These are phyloP conservation scores for Globisporangium acanthophoron DNA, from an alignment of 352 stramenopile genomes.

Conservation along the genomic window DNA sequence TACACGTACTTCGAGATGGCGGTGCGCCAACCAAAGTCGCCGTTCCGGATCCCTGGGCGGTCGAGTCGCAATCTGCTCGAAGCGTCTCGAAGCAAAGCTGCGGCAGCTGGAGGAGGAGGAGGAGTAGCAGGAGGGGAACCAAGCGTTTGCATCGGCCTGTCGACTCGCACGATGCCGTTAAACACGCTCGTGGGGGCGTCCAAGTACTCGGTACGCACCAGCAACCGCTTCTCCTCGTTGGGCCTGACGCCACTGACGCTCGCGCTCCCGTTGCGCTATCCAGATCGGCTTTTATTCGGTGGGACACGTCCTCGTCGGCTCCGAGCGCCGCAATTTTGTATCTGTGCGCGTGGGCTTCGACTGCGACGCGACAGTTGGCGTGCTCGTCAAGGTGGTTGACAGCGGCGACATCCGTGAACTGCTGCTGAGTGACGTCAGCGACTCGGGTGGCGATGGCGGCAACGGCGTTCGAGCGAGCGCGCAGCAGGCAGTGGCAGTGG, in stretches of 20 bases:
- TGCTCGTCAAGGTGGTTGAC: slow-evolving; percentile 59
- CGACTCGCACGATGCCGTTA: slow-evolving; percentile 63
- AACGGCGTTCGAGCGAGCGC: background rate
- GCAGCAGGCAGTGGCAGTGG: too few relatives aligned
- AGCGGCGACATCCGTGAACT: slow-evolving; percentile 16
- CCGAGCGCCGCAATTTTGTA: slow-evolving; percentile 49
- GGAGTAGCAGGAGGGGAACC: slow-evolving; percentile 28
- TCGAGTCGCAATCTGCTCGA: slow-evolving; percentile 7
- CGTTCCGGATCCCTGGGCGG: slow-evolving; percentile 16
- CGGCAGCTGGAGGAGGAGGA: slow-evolving; percentile 5
- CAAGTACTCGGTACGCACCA: slow-evolving; percentile 57
- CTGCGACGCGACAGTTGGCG: slow-evolving; percentile 65
- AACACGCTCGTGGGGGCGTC: slow-evolving; percentile 79
- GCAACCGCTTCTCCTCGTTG: background rate
- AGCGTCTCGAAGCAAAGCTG: slow-evolving; percentile 2
- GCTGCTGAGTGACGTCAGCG: too few relatives aligned
- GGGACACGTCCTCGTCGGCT: slow-evolving; percentile 66
- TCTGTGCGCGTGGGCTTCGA: slow-evolving; percentile 48
- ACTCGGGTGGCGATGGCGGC: too few relatives aligned
- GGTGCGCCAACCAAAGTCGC: slow-evolving; percentile 40
- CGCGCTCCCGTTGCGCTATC: background rate
- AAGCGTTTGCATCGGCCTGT: slow-evolving; percentile 78
- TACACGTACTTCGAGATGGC: slow-evolving; percentile 87
- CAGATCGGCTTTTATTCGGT: slow-evolving; percentile 82
- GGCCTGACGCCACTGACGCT: background rate